Percentiles rank a stretch among this genome's conserved stretches.
These are phyloP conservation scores for Ormosia semicastrata DNA, from an alignment of 306 rosid species.

Conservation along the genomic window DNA sequence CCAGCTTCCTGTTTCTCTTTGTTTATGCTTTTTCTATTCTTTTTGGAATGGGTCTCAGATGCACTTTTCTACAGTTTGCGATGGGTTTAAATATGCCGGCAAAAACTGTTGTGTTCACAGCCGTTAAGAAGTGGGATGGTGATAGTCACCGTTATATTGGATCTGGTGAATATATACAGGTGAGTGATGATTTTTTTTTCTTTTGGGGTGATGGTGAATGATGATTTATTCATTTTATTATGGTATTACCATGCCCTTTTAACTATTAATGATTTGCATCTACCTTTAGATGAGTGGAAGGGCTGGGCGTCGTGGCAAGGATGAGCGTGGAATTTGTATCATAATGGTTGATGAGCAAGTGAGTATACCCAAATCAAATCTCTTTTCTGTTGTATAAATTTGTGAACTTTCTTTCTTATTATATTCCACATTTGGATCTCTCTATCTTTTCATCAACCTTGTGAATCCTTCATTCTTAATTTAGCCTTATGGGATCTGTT, in stretches of 20 bases:
- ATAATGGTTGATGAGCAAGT: conserved; percentile 98
- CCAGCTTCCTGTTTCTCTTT: conserved; percentile 9
- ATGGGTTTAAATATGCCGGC: conserved; percentile 99
- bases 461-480: not conserved
- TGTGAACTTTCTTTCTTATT: not conserved
- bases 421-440: not conserved
- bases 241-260: not conserved
- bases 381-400: not conserved
- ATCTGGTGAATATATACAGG: conserved; percentile 99
- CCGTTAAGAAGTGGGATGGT: conserved; percentile 98
- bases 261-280: conserved; percentile 3
- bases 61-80: conserved; percentile 71
- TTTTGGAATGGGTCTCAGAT: conserved; percentile 12
- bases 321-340: conserved; percentile 93
- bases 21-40: conserved; percentile 18
- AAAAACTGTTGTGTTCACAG: conserved; percentile 95
- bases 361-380: conserved; percentile 22
- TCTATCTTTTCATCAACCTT: not conserved
- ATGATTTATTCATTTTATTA: conserved; percentile 17
- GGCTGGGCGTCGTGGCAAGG: conserved; percentile 99
- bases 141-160: conserved; percentile 95
- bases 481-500: conserved; percentile 6
- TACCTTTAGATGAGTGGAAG: conserved; percentile 92
- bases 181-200: conserved; percentile 33
- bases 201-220: conserved; percentile 29